Base-by-base conservation (phyloP, 139 green algal species). In the Auxenochlorella pyrenoidosa region DNA sequence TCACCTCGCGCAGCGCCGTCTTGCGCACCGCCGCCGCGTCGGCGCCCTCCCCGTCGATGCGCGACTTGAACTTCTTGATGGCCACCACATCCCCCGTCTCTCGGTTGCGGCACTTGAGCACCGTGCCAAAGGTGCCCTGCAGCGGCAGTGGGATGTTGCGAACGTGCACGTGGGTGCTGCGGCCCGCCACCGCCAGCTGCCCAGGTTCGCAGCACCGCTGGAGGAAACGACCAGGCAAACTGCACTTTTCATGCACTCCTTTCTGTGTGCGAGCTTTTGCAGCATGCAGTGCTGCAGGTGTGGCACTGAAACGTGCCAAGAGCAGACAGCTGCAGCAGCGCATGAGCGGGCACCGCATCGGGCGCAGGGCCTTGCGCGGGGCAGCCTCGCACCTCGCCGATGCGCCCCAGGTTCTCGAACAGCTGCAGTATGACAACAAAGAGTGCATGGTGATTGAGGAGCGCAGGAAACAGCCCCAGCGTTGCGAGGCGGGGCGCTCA, bases 21-120 rank as follows among this genome's bases (percentile, higher is more conserved):
- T 97, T 97, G n/a, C 93, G 90, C 40, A 93, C 59, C 58, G 90
- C 79, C 44, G 58, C 47, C 28, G 59, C 84, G 21, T 75, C 73
- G 30, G n/a, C 41, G 59, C 26, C 71, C 38, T 84, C 59, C 22
- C 75, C 84, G 22, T 82, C 84, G 24, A 87, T 82, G 15, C 71
- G 47, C 13, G 96, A 93, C 89, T 98, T 98, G 91, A 99, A 98
- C 90, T 97, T 96, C 83, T 99, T 99, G 26, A 99, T 93, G 8
- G 96, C 96, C n/a, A 98, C 96, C 34, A 96, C 88, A 66, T 97
- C 95, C 18, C 92, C 93, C 0, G 88, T 97, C 77, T 96, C 93
- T 28, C 93, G 95, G 90, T 98, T 96, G 10, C 94, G 82, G 88
- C 93, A 97, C 79, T 96, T 96, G 2, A 97, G 91, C 18, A 99